A percentile compares a stretch with the other conserved stretches of the same genome.
phyloP scores from a whole-genome alignment of 1,139 yeast genomes.

The Scheffersomyces segobiensis region DNA sequence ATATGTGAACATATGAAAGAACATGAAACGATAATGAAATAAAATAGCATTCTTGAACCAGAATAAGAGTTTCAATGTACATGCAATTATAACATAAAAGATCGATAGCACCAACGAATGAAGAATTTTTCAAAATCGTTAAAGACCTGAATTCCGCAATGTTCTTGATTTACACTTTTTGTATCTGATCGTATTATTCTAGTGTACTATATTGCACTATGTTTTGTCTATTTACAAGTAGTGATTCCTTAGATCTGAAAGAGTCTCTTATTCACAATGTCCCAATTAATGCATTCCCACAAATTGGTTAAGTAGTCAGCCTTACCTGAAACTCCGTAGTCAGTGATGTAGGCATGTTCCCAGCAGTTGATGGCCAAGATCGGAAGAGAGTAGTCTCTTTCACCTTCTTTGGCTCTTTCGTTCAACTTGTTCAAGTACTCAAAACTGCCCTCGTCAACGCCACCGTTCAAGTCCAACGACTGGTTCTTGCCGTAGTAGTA shows the following conservation, averaged over 20 bases:
- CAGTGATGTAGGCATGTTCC: conserved; percentile 83
- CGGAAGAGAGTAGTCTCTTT: conserved; percentile 73
- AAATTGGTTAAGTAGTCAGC: conserved; percentile 70
- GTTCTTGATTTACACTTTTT: neutral
- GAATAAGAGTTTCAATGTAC: no score
- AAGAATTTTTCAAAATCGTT: no score
- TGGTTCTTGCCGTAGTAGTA: conserved; percentile 78
- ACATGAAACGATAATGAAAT: neutral
- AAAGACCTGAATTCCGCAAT: neutral
- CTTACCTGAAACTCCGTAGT: conserved; percentile 81
- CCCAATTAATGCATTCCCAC: conserved; percentile 87
- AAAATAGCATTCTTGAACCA: no score
- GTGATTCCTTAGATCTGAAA: conserved; percentile 33
- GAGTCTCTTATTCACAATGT: conserved; percentile 67
- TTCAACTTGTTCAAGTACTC: conserved; percentile 48
- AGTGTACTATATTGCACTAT: neutral
- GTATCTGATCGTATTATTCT: neutral
- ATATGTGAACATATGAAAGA: neutral
- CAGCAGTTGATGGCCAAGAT: conserved; percentile 78
- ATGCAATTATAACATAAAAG: no score
- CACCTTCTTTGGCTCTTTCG: conserved; percentile 42
- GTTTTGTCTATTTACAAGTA: conserved; percentile 1
- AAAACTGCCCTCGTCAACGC: conserved; percentile 56
- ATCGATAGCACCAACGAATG: neutral
- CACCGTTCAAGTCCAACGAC: conserved; percentile 72